Evolutionary conservation across 2,329 filamentous ascomycete genomes (phyloP).

Genomic region (Fusarium subglutinans): DNA sequence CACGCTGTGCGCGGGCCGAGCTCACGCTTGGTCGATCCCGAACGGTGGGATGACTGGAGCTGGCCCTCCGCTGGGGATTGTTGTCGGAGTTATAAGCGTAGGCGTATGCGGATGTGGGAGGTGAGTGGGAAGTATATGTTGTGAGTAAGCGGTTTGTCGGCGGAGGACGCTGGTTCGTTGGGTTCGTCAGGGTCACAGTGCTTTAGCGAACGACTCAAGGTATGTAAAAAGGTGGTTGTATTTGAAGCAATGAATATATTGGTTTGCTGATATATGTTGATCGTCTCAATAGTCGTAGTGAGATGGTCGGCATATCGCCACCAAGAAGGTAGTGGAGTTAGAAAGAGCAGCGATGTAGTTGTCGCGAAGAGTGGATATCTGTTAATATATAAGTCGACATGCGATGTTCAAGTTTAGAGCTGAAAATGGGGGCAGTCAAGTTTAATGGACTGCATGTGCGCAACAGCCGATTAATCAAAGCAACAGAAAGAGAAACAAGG

Average conservation of each 20-base stretch:
- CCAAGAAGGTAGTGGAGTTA: not conserved
- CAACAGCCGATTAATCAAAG: not conserved
- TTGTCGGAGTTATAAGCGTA: conserved; percentile 9
- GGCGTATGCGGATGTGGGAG: conserved; percentile 8
- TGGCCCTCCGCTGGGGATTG: conserved; percentile 21
- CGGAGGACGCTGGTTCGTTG: conserved; percentile 15
- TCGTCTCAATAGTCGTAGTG: conserved; percentile 16
- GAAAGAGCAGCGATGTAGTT: not conserved
- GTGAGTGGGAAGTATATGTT: conserved; percentile 21
- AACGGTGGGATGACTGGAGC: conserved; percentile 28
- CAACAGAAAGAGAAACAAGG: conserved; percentile 7
- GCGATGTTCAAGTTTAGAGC: conserved; percentile 1
- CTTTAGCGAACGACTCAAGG: not conserved
- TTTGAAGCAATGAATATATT: not conserved
- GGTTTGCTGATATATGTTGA: conserved; percentile 15
- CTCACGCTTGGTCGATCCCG: conserved; percentile 32
- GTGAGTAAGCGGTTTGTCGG: conserved; percentile 30
- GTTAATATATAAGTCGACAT: conserved; percentile 9
- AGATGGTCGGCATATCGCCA: conserved; percentile 36
- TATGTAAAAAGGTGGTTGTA: not conserved
- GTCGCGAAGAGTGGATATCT: not conserved
- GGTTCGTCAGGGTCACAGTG: conserved; percentile 31
- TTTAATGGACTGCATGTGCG: not conserved
- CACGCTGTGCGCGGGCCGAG: conserved; percentile 43
- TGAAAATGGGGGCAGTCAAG: conserved; percentile 6